Percentiles rank a stretch among this genome's conserved stretches.
Conservation (phyloP, 225 moss, liverwort and hornwort species). For the Physcomitrellopsis africana region DNA sequence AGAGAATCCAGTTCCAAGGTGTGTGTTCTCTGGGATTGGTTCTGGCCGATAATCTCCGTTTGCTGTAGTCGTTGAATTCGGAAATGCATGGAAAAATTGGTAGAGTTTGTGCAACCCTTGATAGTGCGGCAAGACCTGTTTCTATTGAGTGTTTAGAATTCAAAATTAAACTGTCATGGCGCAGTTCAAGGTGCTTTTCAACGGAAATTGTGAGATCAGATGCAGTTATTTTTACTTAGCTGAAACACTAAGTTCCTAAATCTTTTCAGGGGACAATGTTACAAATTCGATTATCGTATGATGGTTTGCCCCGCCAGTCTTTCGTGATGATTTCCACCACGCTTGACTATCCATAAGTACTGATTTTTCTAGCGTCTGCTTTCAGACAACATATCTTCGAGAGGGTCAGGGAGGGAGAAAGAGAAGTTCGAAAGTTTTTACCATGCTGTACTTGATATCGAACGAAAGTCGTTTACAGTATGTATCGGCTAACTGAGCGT, state of each 20-base stretch:
- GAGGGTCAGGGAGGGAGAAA: not conserved
- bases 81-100: not conserved
- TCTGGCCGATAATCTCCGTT: not conserved
- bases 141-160: not conserved
- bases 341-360: not conserved
- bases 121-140: not conserved
- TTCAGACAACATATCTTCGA: slow-evolving; percentile 3
- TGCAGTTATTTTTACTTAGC: not conserved
- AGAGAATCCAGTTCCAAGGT: slow-evolving; percentile 13
- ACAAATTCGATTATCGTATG: not conserved
- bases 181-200: not conserved
- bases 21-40: not conserved
- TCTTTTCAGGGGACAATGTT: not conserved
- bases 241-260: not conserved
- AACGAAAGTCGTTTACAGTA: not conserved
- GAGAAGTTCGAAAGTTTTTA: not conserved
- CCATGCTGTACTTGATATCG: slow-evolving; percentile 9
- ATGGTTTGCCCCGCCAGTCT: not conserved
- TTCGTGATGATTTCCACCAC: not conserved
- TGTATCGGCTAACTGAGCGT: slow-evolving; percentile 18
- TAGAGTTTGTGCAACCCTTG: not conserved
- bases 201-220: not conserved
- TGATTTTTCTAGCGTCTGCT: not conserved
- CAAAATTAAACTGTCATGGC: not conserved
- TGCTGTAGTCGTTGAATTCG: not conserved